These are phyloP conservation scores for Talaromyces proteolyticus DNA, from an alignment of 495 filamentous ascomycete genomes.

Conservation along the genomic window DNA sequence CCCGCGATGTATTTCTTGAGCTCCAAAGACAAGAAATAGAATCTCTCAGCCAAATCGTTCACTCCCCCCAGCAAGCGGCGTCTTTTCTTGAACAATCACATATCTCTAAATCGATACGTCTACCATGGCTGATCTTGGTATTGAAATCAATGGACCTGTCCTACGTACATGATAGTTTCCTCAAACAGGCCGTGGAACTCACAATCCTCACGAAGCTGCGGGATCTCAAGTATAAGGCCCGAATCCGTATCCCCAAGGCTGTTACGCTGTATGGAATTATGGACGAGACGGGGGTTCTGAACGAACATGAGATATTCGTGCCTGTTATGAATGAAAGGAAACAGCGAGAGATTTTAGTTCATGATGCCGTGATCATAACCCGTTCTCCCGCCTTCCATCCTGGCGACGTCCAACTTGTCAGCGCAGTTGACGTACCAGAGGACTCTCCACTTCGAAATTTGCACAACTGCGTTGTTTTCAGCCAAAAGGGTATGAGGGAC, in stretches of 20 bases:
- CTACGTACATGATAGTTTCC: slow-evolving; percentile 60
- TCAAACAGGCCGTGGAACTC: slow-evolving; percentile 58
- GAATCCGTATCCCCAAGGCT: slow-evolving; percentile 64
- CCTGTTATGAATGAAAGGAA: slow-evolving; percentile 31
- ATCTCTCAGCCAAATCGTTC: slow-evolving; percentile 49
- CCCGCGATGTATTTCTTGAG: slow-evolving; percentile 48
- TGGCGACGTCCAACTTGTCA: slow-evolving; percentile 66
- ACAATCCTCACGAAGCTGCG: slow-evolving; percentile 59
- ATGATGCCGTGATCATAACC: slow-evolving; percentile 47
- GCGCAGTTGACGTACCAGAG: slow-evolving; percentile 46
- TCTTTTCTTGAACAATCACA: slow-evolving; percentile 51
- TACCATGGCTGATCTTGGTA: slow-evolving; percentile 53
- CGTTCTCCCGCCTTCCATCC: slow-evolving; percentile 72
- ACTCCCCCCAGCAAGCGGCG: slow-evolving; percentile 49
- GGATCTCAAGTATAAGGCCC: slow-evolving; percentile 66
- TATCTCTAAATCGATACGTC: slow-evolving; percentile 46
- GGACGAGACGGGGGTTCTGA: slow-evolving; percentile 68
- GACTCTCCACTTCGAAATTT: slow-evolving; percentile 54
- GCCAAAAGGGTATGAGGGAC: slow-evolving; percentile 60
- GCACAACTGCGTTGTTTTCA: slow-evolving; percentile 74
- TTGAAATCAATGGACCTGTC: slow-evolving; percentile 46
- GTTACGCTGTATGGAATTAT: slow-evolving; percentile 73
- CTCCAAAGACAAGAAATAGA: slow-evolving; percentile 53
- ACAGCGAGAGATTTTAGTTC: slow-evolving; percentile 10
- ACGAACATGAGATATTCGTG: slow-evolving; percentile 62